Evolutionary conservation across 345 rosid species (phyloP), one percentile per base, ranked within the genome.

Genomic region (Trapa bicornis): DNA sequence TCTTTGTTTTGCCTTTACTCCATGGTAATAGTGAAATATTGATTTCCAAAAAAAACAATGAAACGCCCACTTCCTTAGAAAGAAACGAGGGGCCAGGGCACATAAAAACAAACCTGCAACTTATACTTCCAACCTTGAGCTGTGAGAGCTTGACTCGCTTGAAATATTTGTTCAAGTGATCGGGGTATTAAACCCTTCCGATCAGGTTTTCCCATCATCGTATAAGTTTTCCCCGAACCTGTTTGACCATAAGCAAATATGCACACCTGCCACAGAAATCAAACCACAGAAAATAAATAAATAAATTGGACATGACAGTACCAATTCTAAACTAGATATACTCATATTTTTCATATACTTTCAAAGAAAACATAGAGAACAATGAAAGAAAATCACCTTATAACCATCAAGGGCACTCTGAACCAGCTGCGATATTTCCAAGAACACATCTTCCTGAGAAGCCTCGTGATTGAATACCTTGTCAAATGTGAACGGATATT

Each of bases 191-290:
- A 65, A n/a, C 99, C 99, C 72, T 87, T 86, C 72, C 82, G 81
- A 41, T 83, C 92, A 52, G 97, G 89, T 76, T 84, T 91, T 48
- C 99, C 99, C 97, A 94, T 87, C 99, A 94, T 94, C 10, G 99
- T 94, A 70, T 94, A 91, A 7, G 99, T 94, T 80, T 94, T 91
- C 1, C 99, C 99, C 2, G 99, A 94, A 45, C 99, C 99, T 3
- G 99, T 94, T 67, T 94, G 97, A 47, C 99, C 97, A 61, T 94
- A 94, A 37, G 99, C 99, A 86, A 94, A 94, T 57, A 94, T 94
- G 67, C 99, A 94, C 7, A 94, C 97, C 97, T 94, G 77, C 77
- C 48, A 45, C 48, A 7, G 5, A 22, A 22, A n/a, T 4, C 45
- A 22, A 43, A 64, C 6, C 32, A 64, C 35, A 39, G 48, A 64